Conservation (phyloP, 2,329 filamentous ascomycete genomes). For the Fusarium liriodendri region DNA sequence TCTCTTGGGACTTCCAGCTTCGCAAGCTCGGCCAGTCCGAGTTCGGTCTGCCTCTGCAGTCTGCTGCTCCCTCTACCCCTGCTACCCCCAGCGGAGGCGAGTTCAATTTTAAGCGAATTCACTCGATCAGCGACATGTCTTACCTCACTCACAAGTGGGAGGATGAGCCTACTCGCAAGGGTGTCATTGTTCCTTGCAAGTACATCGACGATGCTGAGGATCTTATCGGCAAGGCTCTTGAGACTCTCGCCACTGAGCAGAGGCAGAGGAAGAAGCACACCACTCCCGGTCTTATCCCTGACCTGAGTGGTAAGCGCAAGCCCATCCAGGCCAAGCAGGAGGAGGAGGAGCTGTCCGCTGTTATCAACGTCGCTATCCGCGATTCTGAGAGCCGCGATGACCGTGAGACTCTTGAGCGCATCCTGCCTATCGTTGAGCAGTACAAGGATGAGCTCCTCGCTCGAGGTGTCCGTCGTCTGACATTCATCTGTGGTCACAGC, state of each 20-base stretch:
- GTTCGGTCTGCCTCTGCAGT: constrained; percentile 83
- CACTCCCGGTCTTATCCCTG: constrained; percentile 72
- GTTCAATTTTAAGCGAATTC: constrained; percentile 80
- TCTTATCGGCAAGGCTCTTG: constrained; percentile 83
- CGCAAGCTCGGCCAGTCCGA: constrained; percentile 94
- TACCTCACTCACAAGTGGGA: constrained; percentile 81
- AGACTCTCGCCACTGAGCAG: constrained; percentile 75
- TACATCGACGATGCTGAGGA: constrained; percentile 97
- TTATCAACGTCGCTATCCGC: constrained; percentile 91
- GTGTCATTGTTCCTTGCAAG: constrained; percentile 92
- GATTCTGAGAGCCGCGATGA: constrained; percentile 89
- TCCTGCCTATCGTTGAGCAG: constrained; percentile 79
- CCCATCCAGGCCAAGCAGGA: constrained; percentile 48
- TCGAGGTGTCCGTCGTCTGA: constrained; percentile 87
- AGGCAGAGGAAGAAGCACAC: constrained; percentile 67
- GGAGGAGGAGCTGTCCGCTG: constrained; percentile 83
- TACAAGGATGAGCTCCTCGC: constrained; percentile 86
- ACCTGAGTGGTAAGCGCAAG: constrained; percentile 79
- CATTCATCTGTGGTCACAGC: constrained; percentile 95
- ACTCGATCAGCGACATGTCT: constrained; percentile 97
- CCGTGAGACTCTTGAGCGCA: constrained; percentile 80
- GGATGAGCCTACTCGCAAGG: constrained; percentile 85
- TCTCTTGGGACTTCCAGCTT: constrained; percentile 96
- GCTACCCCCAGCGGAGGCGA: constrained; percentile 74
- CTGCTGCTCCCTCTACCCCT: constrained; percentile 86